Evolutionary conservation across 306 rosid genomes (phyloP).

Genomic region (Urtica urens): DNA sequence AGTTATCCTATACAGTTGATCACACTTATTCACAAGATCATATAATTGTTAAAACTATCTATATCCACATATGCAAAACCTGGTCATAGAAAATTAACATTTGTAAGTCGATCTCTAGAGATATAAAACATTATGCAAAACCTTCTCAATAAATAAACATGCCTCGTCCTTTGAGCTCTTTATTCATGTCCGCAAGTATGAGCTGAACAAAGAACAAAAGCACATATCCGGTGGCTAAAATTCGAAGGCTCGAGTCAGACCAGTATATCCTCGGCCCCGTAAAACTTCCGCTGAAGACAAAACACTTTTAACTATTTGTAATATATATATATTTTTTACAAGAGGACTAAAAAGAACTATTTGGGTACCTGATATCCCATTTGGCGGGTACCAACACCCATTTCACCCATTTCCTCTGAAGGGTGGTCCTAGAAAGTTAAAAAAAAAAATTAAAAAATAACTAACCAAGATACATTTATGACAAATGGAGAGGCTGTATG

Average conservation of each 20-base stretch:
- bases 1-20: background rate
- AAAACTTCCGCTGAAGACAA: slow-evolving; percentile 60
- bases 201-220: slow-evolving; percentile 99
- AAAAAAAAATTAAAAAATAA: slow-evolving; percentile 17
- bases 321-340: too few relatives aligned
- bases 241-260: slow-evolving; percentile 98
- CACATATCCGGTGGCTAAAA: slow-evolving; percentile 98
- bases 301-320: slow-evolving; percentile 12
- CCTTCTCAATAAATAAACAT: slow-evolving; percentile 18
- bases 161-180: slow-evolving; percentile 97
- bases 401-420: slow-evolving; percentile 98
- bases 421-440: slow-evolving; percentile 70
- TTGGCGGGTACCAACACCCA: slow-evolving; percentile 97
- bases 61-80: too few relatives aligned
- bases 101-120: slow-evolving; percentile 8
- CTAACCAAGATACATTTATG: slow-evolving; percentile 1
- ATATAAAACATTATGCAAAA: slow-evolving; percentile 17
- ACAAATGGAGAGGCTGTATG: too few relatives aligned
- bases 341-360: too few relatives aligned
- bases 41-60: too few relatives aligned
- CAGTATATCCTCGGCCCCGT: slow-evolving; percentile 97
- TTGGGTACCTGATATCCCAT: slow-evolving; percentile 88
- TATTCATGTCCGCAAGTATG: slow-evolving; percentile 90
- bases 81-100: too few relatives aligned
- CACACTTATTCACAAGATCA: too few relatives aligned